Conservation (phyloP, 1,284 basidiomycete species). For the Thecaphora thlaspeos region DNA sequence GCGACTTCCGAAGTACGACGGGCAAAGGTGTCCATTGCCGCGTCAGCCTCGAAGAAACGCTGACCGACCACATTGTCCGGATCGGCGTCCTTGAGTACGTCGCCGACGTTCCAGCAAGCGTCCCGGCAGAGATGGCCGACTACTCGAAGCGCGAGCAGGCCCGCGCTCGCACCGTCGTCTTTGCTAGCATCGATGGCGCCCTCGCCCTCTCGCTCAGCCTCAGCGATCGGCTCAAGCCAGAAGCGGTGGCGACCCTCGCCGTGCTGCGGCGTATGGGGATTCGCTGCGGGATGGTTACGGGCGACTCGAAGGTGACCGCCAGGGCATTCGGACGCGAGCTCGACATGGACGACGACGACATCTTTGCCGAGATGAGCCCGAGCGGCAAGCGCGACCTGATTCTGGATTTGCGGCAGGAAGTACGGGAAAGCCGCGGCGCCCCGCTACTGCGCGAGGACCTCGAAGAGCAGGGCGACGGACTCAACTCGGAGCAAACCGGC, state of each 20-base stretch:
- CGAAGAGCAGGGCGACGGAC: not conserved
- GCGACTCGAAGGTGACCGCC: constrained; percentile 48
- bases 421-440: constrained; percentile 23
- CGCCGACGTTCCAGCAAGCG: constrained; percentile 5
- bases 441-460: not conserved
- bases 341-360: constrained; percentile 41
- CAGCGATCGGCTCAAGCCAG: constrained; percentile 50
- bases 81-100: constrained; percentile 46
- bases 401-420: constrained; percentile 59
- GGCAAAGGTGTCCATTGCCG: constrained; percentile 74
- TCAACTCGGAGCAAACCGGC: constrained; percentile 4
- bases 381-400: constrained; percentile 50
- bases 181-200: constrained; percentile 44
- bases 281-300: constrained; percentile 51
- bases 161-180: constrained; percentile 47
- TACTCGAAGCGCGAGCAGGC: constrained; percentile 23
- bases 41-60: constrained; percentile 30
- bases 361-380: constrained; percentile 53
- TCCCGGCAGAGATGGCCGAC: constrained; percentile 6
- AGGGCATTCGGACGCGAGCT: constrained; percentile 44
- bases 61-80: constrained; percentile 34
- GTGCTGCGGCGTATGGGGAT: constrained; percentile 49
- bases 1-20: constrained; percentile 77
- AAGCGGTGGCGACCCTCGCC: constrained; percentile 40
- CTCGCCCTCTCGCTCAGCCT: constrained; percentile 41